Base-by-base conservation (phyloP, 345 rosid species). In the Moricandia arvensis region DNA sequence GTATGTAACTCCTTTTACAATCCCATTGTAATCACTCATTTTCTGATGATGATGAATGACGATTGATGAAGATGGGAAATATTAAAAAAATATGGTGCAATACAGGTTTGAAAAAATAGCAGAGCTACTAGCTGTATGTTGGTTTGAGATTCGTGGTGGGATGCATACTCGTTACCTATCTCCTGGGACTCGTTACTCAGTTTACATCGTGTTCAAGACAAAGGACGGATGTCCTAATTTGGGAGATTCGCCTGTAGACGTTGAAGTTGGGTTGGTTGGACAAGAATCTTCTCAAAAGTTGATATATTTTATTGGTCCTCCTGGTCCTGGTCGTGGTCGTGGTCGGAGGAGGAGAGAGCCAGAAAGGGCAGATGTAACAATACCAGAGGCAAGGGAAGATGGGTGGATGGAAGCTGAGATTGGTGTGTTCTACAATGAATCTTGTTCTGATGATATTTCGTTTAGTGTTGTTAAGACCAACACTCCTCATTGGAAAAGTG, bases 71-170 rank as follows among this genome's bases (percentile, higher is more conserved):
- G 18, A 70, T 59, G 57, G 33, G 5, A 33, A 69, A 0, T 5
- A 61, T n/a, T n/a, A n/a, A n/a, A n/a, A n/a, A n/a, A 65, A 21
- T 9, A 54, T 5, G 4, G n/a, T 47, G 18, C 24, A 49, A 49
- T 49, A 60, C 55, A 85, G 88, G 66, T 86, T 88, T 54, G 49
- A 76, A 0, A 83, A 84, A 75, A 82, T 86, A 5, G 86, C 86
- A 0, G 85, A 86, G 73, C 88, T 90, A 37, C 9, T 77, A 0
- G 11, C 41, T 27, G 90, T 86, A 0, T 78, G 82, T 62, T 84
- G 92, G 95, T 77, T 90, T 27, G 90, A 90, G 72, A 76, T 90
- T 31, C 81, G 75, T 0, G 81, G 74, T 0, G 5, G 35, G 5
- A 29, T 80, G 80, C 76, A 71, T 29, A 71, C 58, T 43, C 66